A percentile compares a stretch with the other conserved stretches of the same genome.
Evolutionary conservation across 73 alveolate genomes (phyloP).

Genomic region (Paramecium tetraurelia): DNA sequence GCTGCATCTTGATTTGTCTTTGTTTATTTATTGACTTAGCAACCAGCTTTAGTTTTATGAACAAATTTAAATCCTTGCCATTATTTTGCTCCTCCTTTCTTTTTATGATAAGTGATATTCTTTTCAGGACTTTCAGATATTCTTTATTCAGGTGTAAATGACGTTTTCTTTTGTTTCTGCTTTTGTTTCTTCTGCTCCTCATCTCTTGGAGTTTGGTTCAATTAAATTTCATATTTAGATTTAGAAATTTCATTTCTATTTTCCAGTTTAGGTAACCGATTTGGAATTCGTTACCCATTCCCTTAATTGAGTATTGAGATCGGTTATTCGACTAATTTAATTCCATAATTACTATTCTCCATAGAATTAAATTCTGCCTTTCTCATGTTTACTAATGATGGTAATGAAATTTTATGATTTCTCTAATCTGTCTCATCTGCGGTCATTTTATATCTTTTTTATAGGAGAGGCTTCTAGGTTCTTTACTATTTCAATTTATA

Average conservation of each 20-base stretch:
- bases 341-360: background rate
- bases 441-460: background rate
- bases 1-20: constrained; percentile 53
- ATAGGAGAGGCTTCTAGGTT: background rate
- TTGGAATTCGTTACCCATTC: background rate
- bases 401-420: background rate
- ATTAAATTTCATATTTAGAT: background rate
- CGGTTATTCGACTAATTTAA: background rate
- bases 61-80: background rate
- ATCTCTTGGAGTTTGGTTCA: background rate
- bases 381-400: background rate
- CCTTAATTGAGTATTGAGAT: background rate
- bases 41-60: constrained; percentile 54
- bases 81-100: background rate
- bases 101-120: background rate
- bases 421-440: background rate
- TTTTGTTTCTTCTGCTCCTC: background rate
- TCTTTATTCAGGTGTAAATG: constrained; percentile 14
- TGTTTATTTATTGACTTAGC: constrained; percentile 23
- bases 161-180: background rate
- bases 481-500: background rate
- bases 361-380: background rate
- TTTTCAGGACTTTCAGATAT: constrained; percentile 7
- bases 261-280: constrained; percentile 2
- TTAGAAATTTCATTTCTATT: background rate